phyloP scores from a whole-genome alignment of 441 rosid genomes.

The Brassica balearica region DNA sequence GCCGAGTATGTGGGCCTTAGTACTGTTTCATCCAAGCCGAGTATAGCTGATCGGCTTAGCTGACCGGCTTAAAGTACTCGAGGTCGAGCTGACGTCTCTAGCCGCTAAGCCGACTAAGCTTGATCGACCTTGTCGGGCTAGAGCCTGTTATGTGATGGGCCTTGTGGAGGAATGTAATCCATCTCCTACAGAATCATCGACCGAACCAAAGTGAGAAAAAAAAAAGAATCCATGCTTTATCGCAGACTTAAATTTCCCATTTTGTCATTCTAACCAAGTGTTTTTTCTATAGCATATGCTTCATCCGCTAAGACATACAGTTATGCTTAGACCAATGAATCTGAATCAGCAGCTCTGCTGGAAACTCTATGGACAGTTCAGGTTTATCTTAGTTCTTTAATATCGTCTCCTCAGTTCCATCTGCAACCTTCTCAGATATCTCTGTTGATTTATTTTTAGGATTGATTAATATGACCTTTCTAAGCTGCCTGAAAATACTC shows the following conservation, averaged over 20 bases:
- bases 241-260: not conserved
- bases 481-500: not conserved
- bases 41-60: no score
- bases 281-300: not conserved
- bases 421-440: not conserved
- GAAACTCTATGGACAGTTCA: not conserved
- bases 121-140: no score
- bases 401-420: not conserved
- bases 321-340: not conserved
- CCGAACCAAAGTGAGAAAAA: not conserved
- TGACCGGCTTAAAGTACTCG: no score
- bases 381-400: not conserved
- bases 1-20: no score
- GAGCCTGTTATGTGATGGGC: no score
- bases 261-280: not conserved
- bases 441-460: not conserved
- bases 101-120: no score
- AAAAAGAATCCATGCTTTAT: not conserved
- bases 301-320: not conserved
- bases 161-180: no score
- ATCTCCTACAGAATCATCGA: not conserved
- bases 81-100: no score
- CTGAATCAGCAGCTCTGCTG: not conserved
- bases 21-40: no score
- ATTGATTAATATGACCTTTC: not conserved